Percentiles rank a stretch among this genome's conserved stretches.
Conservation (phyloP, 306 rosid species). For the Glycine soja region DNA sequence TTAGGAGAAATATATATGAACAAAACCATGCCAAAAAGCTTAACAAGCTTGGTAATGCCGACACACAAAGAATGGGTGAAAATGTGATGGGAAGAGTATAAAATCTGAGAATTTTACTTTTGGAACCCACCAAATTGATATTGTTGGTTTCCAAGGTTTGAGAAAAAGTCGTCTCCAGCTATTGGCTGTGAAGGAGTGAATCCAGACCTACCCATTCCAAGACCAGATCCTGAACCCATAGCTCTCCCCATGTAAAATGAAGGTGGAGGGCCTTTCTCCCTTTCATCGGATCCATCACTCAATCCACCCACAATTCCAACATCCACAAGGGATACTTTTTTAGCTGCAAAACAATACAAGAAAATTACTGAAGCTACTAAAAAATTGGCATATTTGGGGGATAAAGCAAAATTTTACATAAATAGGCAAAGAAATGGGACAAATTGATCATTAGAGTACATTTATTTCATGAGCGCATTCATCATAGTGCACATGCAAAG, state of each 20-base stretch:
- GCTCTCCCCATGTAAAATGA: conserved; percentile 91
- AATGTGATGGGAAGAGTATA: conserved; percentile 23
- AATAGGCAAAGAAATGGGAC: background rate
- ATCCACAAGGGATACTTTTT: conserved; percentile 76
- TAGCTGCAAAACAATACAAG: conserved; percentile 67
- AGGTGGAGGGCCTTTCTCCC: conserved; percentile 76
- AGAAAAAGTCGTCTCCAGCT: conserved; percentile 70
- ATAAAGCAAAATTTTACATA: background rate
- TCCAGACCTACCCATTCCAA: conserved; percentile 81
- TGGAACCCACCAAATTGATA: conserved; percentile 85
- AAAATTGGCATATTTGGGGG: background rate
- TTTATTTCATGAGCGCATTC: conserved; percentile 7
- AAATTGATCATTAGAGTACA: background rate
- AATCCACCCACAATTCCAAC: conserved; percentile 90
- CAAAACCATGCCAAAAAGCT: conserved; percentile 55
- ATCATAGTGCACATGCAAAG: conserved; percentile 11
- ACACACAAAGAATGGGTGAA: conserved; percentile 54
- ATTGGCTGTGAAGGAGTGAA: conserved; percentile 64
- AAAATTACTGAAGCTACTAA: conserved; percentile 36
- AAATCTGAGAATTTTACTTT: conserved; percentile 57
- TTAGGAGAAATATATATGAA: conserved; percentile 45
- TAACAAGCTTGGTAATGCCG: conserved; percentile 40
- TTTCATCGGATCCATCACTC: conserved; percentile 76
- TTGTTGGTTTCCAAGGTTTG: conserved; percentile 67
- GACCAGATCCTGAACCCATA: conserved; percentile 94